phyloP scores from a whole-genome alignment of 1,139 yeast species.

The Kazachstania sp. region DNA sequence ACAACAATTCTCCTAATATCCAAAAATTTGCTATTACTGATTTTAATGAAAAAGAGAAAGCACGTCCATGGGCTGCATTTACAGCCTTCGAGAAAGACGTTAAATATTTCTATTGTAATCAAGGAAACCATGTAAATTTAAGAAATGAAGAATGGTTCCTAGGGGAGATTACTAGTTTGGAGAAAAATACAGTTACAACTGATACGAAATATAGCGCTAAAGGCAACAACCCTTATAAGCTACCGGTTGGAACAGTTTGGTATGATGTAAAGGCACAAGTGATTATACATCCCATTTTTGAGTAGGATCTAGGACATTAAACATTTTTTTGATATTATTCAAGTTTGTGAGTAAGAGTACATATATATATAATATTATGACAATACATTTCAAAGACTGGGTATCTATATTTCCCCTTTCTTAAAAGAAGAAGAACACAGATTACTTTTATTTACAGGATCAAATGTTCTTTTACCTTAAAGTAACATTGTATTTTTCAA shows the following conservation, averaged over 20 bases:
- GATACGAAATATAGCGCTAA: neutral
- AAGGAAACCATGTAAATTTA: slow-evolving; percentile 14
- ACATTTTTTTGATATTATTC: neutral
- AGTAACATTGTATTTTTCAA: slow-evolving; percentile 46
- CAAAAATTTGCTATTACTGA: neutral
- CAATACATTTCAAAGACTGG: no score
- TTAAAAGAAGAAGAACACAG: no score
- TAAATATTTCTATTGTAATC: slow-evolving; percentile 22
- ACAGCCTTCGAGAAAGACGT: slow-evolving; percentile 27
- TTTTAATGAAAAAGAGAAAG: neutral
- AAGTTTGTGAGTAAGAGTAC: neutral
- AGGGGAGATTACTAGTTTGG: slow-evolving; percentile 22
- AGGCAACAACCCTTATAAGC: slow-evolving; percentile 21
- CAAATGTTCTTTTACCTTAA: slow-evolving; percentile 38
- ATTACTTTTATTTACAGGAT: no score
- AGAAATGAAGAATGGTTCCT: slow-evolving; percentile 29
- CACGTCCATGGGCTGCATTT: slow-evolving; percentile 31
- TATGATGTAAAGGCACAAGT: slow-evolving; percentile 25
- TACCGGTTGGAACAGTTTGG: slow-evolving; percentile 25
- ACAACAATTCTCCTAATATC: neutral
- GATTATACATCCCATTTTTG: neutral
- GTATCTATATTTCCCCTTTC: no score
- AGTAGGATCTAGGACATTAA: neutral
- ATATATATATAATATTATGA: no score
- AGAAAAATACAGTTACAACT: slow-evolving; percentile 16